Conservation (phyloP, 2,329 filamentous ascomycete genomes). For the Rutstroemia sp. region DNA sequence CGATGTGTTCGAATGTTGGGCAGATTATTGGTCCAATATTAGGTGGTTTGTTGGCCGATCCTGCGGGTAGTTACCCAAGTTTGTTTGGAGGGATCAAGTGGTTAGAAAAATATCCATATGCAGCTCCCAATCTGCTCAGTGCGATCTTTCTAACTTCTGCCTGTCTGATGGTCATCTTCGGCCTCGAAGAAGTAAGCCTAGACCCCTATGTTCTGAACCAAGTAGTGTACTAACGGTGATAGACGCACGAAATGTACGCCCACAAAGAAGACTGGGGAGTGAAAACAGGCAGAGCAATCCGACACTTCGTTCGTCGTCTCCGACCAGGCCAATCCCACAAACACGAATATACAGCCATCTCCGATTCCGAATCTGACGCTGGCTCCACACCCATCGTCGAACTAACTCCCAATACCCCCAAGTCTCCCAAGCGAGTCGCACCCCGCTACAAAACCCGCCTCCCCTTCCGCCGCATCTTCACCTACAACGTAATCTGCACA, state of each 20-base stretch:
- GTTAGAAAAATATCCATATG: slow-evolving; percentile 37
- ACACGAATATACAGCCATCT: slow-evolving; percentile 8
- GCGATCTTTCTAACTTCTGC: slow-evolving; percentile 29
- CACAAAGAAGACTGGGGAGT: slow-evolving; percentile 26
- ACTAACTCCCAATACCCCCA: slow-evolving; percentile 10
- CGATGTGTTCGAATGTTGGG: slow-evolving; percentile 61
- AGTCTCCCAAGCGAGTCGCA: slow-evolving; percentile 20
- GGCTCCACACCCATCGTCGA: slow-evolving; percentile 2
- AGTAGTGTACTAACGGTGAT: slow-evolving; percentile 6
- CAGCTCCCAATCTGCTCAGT: slow-evolving; percentile 36
- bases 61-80: slow-evolving; percentile 32
- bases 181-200: slow-evolving; percentile 28
- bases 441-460: slow-evolving; percentile 31
- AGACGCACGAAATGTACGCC: slow-evolving; percentile 33
- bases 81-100: slow-evolving; percentile 34
- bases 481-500: slow-evolving; percentile 37
- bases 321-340: background rate
- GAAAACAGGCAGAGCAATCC: slow-evolving; percentile 18
- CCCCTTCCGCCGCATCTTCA: slow-evolving; percentile 38
- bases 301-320: slow-evolving; percentile 12
- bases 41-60: slow-evolving; percentile 39
- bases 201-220: background rate
- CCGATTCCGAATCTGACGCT: slow-evolving; percentile 4
- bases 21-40: slow-evolving; percentile 36
- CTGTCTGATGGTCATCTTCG: slow-evolving; percentile 29